Evolutionary conservation across 148 eudicot species (phyloP).

Genomic region (Cornus florida): DNA sequence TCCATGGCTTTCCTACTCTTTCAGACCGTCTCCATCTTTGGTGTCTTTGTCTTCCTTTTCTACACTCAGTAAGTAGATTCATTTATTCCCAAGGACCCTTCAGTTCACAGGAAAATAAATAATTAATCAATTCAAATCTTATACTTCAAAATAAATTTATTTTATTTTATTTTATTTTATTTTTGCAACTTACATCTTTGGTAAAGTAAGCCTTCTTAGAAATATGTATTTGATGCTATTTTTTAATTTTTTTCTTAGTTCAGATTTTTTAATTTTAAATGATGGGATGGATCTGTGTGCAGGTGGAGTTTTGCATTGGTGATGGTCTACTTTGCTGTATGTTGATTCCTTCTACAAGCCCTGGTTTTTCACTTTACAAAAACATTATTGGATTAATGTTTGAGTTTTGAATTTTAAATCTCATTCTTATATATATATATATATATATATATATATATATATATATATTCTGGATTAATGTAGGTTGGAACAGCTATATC

Average conservation of each 20-base stretch:
- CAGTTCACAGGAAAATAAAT: no score
- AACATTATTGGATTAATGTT: not conserved
- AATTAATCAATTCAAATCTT: no score
- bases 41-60: constrained; percentile 66
- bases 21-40: constrained; percentile 33
- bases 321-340: constrained; percentile 77
- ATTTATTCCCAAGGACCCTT: no score
- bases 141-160: no score
- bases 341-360: constrained; percentile 7
- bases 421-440: no score
- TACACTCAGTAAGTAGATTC: constrained; percentile 71
- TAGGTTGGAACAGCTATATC: constrained; percentile 68
- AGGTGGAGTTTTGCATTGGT: constrained; percentile 93
- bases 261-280: no score
- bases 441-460: not conserved
- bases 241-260: no score
- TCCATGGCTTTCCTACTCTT: constrained; percentile 61
- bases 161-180: no score
- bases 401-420: no score
- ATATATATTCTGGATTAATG: constrained; percentile 5
- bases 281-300: constrained; percentile 22
- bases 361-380: not conserved
- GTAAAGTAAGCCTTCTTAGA: no score
- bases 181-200: no score
- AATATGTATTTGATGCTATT: no score